Percentiles rank a stretch among this genome's conserved stretches.
Evolutionary conservation across 345 rosid genomes (phyloP).

Genomic region (Gossypium bickii): DNA sequence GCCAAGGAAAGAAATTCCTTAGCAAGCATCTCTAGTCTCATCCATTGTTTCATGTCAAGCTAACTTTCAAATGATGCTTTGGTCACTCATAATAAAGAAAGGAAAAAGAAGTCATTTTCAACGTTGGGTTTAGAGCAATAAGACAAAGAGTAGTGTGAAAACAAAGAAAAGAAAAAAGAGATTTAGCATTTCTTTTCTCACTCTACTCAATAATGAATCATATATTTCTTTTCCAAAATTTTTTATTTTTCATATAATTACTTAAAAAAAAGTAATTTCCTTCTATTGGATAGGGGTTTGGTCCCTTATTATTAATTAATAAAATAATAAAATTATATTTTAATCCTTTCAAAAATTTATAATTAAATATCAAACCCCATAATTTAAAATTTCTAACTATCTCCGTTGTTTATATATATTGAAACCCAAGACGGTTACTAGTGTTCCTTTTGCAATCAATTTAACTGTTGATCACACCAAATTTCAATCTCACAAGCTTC

Average conservation of each 20-base stretch:
- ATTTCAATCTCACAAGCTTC: background rate
- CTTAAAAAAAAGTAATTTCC: background rate
- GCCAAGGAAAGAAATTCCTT: background rate
- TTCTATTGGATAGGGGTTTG: too few species aligned
- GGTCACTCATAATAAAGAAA: background rate
- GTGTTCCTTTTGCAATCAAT: background rate
- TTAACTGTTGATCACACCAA: background rate
- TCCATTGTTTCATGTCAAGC: background rate
- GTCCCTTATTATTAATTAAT: too few species aligned
- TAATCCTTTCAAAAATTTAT: too few species aligned
- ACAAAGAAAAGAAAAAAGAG: background rate
- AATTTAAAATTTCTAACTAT: too few species aligned
- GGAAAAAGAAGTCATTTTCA: background rate
- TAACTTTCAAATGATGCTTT: background rate
- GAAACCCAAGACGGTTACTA: background rate
- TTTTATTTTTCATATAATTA: background rate
- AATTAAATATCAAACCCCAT: too few species aligned
- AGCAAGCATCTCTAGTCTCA: background rate
- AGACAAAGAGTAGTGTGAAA: constrained; percentile 11
- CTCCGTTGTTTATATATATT: too few species aligned
- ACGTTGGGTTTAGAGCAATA: background rate
- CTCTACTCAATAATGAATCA: background rate
- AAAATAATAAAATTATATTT: too few species aligned
- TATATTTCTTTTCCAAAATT: background rate
- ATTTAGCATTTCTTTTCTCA: background rate